phyloP scores from a whole-genome alignment of 441 rosid genomes.

The Eutrema salsugineum region DNA sequence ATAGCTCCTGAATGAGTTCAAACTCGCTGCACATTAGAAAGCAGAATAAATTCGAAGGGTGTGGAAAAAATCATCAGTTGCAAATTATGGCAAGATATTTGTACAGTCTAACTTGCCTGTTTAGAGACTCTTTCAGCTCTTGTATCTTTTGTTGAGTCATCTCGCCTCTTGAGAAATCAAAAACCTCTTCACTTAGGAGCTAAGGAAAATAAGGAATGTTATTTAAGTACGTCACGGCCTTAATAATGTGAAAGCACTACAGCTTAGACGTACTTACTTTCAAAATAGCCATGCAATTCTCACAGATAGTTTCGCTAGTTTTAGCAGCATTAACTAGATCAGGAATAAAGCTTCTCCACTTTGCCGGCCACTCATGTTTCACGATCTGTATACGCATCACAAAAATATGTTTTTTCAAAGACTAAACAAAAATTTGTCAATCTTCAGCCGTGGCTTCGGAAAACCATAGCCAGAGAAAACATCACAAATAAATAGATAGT shows the following conservation, averaged over 20 bases:
- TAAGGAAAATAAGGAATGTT: slow-evolving; percentile 33
- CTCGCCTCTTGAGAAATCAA: slow-evolving; percentile 95
- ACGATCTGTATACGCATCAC: slow-evolving; percentile 51
- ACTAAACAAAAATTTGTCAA: not conserved
- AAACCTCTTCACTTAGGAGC: slow-evolving; percentile 97
- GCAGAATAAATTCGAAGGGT: not conserved
- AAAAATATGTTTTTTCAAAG: not conserved
- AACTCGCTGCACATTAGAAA: slow-evolving; percentile 69
- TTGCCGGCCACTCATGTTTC: slow-evolving; percentile 95
- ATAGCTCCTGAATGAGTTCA: slow-evolving; percentile 91
- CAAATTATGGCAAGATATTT: slow-evolving; percentile 1
- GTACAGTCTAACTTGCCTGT: slow-evolving; percentile 45
- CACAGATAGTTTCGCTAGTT: slow-evolving; percentile 95
- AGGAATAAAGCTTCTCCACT: slow-evolving; percentile 92
- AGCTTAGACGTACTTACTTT: slow-evolving; percentile 46
- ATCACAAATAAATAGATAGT: not conserved
- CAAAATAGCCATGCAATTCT: slow-evolving; percentile 91
- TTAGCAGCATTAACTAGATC: slow-evolving; percentile 95
- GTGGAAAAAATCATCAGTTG: not conserved
- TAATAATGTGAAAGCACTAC: not conserved
- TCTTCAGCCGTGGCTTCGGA: not conserved
- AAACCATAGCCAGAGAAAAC: slow-evolving; percentile 7
- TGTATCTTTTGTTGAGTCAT: slow-evolving; percentile 93
- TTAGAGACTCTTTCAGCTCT: slow-evolving; percentile 84
- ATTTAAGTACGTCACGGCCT: not conserved